Evolutionary conservation across 306 rosid genomes (phyloP), one percentile per base, ranked within the genome.

Genomic region (Cicer arietinum): DNA sequence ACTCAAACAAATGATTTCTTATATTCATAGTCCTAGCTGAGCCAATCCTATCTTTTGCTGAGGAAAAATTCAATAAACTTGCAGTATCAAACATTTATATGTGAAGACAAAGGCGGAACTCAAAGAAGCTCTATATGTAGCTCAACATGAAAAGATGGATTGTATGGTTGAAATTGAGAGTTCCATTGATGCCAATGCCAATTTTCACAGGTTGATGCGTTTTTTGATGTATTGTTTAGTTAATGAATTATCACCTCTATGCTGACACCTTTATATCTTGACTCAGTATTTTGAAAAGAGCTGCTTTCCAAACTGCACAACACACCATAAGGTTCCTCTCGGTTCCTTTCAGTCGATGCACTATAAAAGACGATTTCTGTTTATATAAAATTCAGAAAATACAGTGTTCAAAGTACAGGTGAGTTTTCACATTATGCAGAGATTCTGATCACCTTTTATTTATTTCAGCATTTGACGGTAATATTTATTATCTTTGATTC

Each of bases 121-220:
- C 77, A 80, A 85, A 78, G 90, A 91, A 76, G 88, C 93, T 54
- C 83, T 94, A 51, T 14, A 52, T 60, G 79, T 74, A 51, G 86
- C 89, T 74, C 88, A 86, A 74, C 50, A 83, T 63, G 92, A 85
- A 69, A 86, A 76, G 48, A 67, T 64, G 74, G 97, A 94, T 73
- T 86, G 79, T 79, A 61, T 94, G 66, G 80, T 94, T 73, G 98
- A 94, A 85, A 89, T 94, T 57, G 91, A 84, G 80, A 87, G 98
- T 83, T 87, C 89, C 77, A 90, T 94, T 73, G 91, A 86, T 56
- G 76, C 85, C 85, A 94, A 91, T 79, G 87, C 98, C 40, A 82
- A 79, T 70, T 90, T 88, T 76, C 97, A 91, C 94, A 94, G 98
- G 98, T 89, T 78, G 68, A 80, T 79, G 63, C 67, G 5, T 77